Evolutionary conservation across 2,329 filamentous ascomycete genomes (phyloP).

Genomic region (Phaeosphaeriaceae sp.): DNA sequence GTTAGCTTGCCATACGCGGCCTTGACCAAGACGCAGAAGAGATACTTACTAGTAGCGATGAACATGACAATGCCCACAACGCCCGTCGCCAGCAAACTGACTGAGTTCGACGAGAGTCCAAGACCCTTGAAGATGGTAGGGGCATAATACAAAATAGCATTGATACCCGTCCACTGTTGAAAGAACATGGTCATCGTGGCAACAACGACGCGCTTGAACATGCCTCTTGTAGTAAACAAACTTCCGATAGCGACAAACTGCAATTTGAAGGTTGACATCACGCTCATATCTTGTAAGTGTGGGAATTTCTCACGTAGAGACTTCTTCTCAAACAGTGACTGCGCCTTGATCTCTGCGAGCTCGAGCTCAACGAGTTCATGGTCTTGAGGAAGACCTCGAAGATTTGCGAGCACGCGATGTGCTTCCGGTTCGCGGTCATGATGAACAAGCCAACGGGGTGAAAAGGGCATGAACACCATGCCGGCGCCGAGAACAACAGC

Average conservation of each 20-base stretch:
- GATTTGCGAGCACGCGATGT: constrained; percentile 64
- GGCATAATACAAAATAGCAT: constrained; percentile 55
- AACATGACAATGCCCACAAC: constrained; percentile 76
- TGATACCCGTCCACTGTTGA: constrained; percentile 59
- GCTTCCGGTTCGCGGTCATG: constrained; percentile 72
- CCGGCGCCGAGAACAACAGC: constrained; percentile 70
- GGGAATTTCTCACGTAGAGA: constrained; percentile 72
- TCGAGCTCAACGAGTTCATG: constrained; percentile 75
- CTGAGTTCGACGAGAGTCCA: constrained; percentile 53
- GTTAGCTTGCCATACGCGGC: neutral
- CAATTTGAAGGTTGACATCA: constrained; percentile 59
- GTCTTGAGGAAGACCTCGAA: constrained; percentile 67
- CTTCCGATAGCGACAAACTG: constrained; percentile 71
- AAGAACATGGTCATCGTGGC: constrained; percentile 61
- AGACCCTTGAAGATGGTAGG: constrained; percentile 56
- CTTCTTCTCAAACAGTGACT: constrained; percentile 76
- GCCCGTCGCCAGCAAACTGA: constrained; percentile 69
- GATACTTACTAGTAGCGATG: constrained; percentile 57
- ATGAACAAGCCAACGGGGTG: constrained; percentile 75
- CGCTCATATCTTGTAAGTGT: constrained; percentile 63
- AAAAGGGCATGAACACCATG: constrained; percentile 81
- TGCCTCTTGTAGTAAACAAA: constrained; percentile 68
- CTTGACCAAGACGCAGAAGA: neutral
- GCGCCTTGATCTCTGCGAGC: constrained; percentile 80
- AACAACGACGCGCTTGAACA: constrained; percentile 70